Conservation (phyloP, 345 rosid species). For the Crucihimalaya himalaica region DNA sequence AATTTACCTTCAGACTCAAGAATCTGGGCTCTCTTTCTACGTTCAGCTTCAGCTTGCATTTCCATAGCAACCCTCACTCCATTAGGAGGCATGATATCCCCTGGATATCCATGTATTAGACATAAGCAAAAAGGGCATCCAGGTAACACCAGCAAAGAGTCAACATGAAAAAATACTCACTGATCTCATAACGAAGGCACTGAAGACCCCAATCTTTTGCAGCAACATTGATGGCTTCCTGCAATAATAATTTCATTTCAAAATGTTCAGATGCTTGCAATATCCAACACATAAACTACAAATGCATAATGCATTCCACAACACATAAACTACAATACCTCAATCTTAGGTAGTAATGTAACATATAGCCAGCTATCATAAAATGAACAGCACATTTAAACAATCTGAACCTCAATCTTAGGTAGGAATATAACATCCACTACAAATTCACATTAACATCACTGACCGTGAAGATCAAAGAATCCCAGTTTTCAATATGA, state of each 20-base stretch:
- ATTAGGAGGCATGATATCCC: slow-evolving; percentile 95
- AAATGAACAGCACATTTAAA: slow-evolving; percentile 1
- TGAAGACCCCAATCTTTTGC: slow-evolving; percentile 89
- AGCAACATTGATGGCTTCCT: slow-evolving; percentile 93
- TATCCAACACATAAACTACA: slow-evolving; percentile 6
- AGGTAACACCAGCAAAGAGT: background rate
- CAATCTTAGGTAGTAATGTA: too few species aligned
- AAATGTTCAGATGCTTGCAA: slow-evolving; percentile 2
- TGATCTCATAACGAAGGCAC: slow-evolving; percentile 96
- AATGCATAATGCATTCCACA: background rate
- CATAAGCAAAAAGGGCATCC: background rate
- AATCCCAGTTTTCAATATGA: background rate
- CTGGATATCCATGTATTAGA: slow-evolving; percentile 44
- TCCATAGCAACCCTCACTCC: slow-evolving; percentile 97
- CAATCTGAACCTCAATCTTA: slow-evolving; percentile 18
- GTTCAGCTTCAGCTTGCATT: slow-evolving; percentile 99
- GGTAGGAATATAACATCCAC: background rate
- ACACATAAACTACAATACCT: background rate
- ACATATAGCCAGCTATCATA: background rate
- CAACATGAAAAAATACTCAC: slow-evolving; percentile 48
- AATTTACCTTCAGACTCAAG: slow-evolving; percentile 78
- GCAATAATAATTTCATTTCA: slow-evolving; percentile 31
- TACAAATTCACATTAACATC: slow-evolving; percentile 2
- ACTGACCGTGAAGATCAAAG: background rate
- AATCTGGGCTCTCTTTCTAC: slow-evolving; percentile 88